Conservation (phyloP, 805 yeast species). For the Saturnispora serradocipensis region DNA sequence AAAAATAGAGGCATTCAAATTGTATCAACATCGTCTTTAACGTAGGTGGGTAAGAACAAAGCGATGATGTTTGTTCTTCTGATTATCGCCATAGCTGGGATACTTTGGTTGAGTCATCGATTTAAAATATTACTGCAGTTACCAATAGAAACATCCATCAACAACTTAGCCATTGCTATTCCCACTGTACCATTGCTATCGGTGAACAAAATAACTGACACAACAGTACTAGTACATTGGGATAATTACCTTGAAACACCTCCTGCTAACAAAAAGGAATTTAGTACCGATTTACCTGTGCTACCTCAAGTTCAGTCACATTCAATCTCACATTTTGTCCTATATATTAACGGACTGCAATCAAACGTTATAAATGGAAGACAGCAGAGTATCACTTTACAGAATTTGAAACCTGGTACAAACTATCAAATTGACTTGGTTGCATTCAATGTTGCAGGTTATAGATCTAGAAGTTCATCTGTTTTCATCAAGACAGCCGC, state of each 20-base stretch:
- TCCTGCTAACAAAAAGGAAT: neutral
- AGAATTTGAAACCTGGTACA: slow-evolving; percentile 26
- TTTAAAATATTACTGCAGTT: slow-evolving; percentile 23
- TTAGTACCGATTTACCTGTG: slow-evolving; percentile 15
- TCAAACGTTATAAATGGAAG: slow-evolving; percentile 28
- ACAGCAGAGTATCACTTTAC: slow-evolving; percentile 29
- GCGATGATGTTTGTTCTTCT: slow-evolving; percentile 14
- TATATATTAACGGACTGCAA: slow-evolving; percentile 34
- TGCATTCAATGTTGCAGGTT: slow-evolving; percentile 31
- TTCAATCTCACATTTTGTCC: slow-evolving; percentile 27
- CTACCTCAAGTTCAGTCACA: slow-evolving; percentile 17
- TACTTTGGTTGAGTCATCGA: slow-evolving; percentile 26
- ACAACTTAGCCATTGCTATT: slow-evolving; percentile 40
- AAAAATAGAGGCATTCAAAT: neutral
- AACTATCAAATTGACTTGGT: slow-evolving; percentile 37
- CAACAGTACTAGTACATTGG: slow-evolving; percentile 48
- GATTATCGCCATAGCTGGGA: slow-evolving; percentile 18
- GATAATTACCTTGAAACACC: slow-evolving; percentile 21
- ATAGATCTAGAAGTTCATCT: slow-evolving; percentile 33
- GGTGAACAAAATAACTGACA: slow-evolving; percentile 41
- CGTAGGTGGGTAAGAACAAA: neutral
- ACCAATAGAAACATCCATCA: slow-evolving; percentile 40
- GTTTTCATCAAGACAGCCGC: slow-evolving; percentile 31
- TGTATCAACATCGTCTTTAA: neutral
- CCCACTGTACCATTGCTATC: slow-evolving; percentile 50